Evolutionary conservation across 495 filamentous ascomycete species (phyloP).

Genomic region (Viridothelium virens): DNA sequence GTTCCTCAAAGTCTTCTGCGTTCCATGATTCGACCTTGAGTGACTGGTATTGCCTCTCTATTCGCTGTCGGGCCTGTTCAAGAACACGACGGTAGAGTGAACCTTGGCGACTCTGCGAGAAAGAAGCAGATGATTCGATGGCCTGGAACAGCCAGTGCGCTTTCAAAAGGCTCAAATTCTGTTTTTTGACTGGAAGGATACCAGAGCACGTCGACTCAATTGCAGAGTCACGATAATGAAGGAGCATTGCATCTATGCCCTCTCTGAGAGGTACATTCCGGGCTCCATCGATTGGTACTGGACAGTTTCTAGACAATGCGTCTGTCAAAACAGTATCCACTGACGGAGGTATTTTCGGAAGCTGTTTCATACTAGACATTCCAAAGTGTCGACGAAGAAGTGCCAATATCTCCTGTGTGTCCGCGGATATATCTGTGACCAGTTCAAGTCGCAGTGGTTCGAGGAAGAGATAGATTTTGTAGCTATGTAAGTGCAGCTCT

Average conservation of each 20-base stretch:
- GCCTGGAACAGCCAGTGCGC: slow-evolving; percentile 18
- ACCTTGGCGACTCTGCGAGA: slow-evolving; percentile 11
- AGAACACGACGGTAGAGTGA: slow-evolving; percentile 12
- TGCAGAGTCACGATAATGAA: slow-evolving; percentile 8
- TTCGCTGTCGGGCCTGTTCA: slow-evolving; percentile 13
- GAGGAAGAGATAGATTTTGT: slow-evolving; percentile 17
- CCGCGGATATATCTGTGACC: slow-evolving; percentile 5
- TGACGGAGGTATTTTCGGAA: not conserved
- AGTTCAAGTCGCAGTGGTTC: slow-evolving; percentile 15
- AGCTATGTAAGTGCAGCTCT: slow-evolving; percentile 13
- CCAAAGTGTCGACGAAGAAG: not conserved
- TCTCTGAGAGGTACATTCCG: slow-evolving; percentile 16
- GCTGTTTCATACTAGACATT: not conserved
- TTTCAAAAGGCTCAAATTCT: slow-evolving; percentile 18
- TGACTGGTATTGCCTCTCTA: slow-evolving; percentile 28
- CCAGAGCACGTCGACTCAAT: not conserved
- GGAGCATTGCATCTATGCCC: slow-evolving; percentile 16
- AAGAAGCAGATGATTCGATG: not conserved
- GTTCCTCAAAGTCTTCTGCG: slow-evolving; percentile 5
- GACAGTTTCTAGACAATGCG: slow-evolving; percentile 4
- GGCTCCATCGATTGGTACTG: not conserved
- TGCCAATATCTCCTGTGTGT: slow-evolving; percentile 14
- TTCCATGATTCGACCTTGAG: slow-evolving; percentile 13
- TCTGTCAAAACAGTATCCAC: not conserved
- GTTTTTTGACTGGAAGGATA: slow-evolving; percentile 1